These are phyloP conservation scores for Wickerhamiella occidentalis DNA, from an alignment of 805 yeast species.

Conservation along the genomic window DNA sequence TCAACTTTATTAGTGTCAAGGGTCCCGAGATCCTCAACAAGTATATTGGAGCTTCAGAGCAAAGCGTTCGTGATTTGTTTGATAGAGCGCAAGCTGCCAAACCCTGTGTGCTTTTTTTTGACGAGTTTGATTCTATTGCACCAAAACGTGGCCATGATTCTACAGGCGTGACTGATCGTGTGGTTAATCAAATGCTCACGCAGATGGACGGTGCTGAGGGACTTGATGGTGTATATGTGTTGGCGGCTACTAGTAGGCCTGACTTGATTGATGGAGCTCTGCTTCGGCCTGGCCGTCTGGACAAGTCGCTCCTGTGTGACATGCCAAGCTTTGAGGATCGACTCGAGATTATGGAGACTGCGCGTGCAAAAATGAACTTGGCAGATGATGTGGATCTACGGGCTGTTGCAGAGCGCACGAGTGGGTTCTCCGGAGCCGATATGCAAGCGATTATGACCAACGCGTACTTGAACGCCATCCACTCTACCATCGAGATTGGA, in stretches of 20 bases:
- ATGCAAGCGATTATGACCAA: conserved; percentile 84
- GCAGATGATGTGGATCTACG: conserved; percentile 40
- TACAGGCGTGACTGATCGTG: conserved; percentile 95
- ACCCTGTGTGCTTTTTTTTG: conserved; percentile 86
- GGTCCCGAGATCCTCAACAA: conserved; percentile 94
- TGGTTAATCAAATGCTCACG: conserved; percentile 90
- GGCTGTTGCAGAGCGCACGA: conserved; percentile 45
- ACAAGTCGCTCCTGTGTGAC: conserved; percentile 81
- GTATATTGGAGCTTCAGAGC: conserved; percentile 95
- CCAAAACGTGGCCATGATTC: conserved; percentile 97
- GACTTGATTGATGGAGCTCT: conserved; percentile 92
- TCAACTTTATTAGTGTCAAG: conserved; percentile 83
- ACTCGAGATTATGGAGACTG: conserved; percentile 47
- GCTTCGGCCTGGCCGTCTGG: conserved; percentile 90
- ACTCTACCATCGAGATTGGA: conserved; percentile 36
- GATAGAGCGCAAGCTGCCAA: conserved; percentile 91
- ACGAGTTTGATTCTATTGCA: conserved; percentile 93
- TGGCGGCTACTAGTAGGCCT: conserved; percentile 94
- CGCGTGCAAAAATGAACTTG: conserved; percentile 50
- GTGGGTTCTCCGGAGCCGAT: conserved; percentile 90
- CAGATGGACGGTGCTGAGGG: conserved; percentile 99
- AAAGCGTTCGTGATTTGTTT: conserved; percentile 81
- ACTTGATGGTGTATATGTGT: conserved; percentile 85
- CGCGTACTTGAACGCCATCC: conserved; percentile 73
- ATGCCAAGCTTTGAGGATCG: conserved; percentile 67